Base-by-base conservation (phyloP, 2,329 filamentous ascomycete species). In the Aspergillus chevalieri region DNA sequence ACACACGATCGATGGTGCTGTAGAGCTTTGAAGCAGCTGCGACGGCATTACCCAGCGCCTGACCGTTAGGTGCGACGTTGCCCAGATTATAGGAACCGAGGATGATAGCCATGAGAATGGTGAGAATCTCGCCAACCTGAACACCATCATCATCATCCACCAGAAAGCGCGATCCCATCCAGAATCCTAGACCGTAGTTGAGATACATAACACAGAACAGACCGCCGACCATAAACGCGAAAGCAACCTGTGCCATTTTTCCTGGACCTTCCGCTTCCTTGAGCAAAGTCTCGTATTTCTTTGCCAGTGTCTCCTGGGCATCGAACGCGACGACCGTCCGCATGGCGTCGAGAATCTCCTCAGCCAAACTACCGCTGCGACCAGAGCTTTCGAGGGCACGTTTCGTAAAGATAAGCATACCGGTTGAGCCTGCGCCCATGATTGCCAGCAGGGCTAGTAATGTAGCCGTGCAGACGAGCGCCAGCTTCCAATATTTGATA, bases 301-400 rank as follows among this genome's bases (percentile, higher is more conserved):
- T 79, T 8, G 92, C 89, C 14, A 97, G 79, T 55, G 92, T 90
- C 49, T 92, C 87, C 68, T 97, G 91, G 0, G 91, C 96, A 41
- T 89, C 90, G 63, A 96, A 98, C 26, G 93, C 93, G 6, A 89
- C 84, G 5, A 92, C 87, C 63, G 95, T 97, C 54, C 93, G 84
- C 58, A 97, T 86, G 1, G 91, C 96, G 67, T 89, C 90, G 62
- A 98, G 81, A 47, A 96, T 92, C 71, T 98, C 93, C 64, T 97
- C 93, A 3, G 89, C 92, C 9, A 97, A 80, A 2, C 85, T 91
- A 49, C 91, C 92, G 55, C 91, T 92, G 44, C 83, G 76, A 22
- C 89, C 91, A 61, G 95, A 95, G 0, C 89, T 82, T 47, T 85
- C 77, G 44, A 96, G 76, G 1, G 87, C 86, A 49, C 82, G 74